Conservation (phyloP, 352 stramenopile species). For the Phytophthora cactorum region DNA sequence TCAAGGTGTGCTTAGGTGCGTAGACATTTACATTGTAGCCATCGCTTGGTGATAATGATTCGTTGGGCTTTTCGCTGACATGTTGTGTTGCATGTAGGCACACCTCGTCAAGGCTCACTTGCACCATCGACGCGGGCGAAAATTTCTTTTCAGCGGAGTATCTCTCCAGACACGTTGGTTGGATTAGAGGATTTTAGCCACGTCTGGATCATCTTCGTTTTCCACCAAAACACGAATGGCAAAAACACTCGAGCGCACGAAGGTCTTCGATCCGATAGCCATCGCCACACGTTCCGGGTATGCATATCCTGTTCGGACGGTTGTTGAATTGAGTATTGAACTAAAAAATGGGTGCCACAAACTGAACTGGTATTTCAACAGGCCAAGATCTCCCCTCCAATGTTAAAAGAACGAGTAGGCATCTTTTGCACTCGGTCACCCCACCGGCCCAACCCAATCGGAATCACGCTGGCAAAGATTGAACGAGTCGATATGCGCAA, state of each 20-base stretch:
- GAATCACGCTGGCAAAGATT: constrained; percentile 91
- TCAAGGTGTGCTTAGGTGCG: constrained; percentile 65
- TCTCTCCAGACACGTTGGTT: constrained; percentile 79
- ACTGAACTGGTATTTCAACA: constrained; percentile 15
- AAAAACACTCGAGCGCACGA: constrained; percentile 74
- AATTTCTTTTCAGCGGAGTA: constrained; percentile 81
- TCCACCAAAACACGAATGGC: constrained; percentile 91
- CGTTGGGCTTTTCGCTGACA: neutral
- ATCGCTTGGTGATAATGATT: too few relatives aligned
- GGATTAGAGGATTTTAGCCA: constrained; percentile 84
- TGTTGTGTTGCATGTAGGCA: constrained; percentile 43
- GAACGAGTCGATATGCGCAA: constrained; percentile 71
- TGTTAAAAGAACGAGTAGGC: constrained; percentile 84
- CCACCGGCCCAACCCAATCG: constrained; percentile 97
- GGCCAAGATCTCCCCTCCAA: constrained; percentile 75
- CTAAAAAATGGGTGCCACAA: neutral
- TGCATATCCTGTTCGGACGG: neutral
- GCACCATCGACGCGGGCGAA: constrained; percentile 70
- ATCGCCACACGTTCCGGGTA: constrained; percentile 73
- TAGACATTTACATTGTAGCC: neutral
- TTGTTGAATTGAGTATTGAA: neutral
- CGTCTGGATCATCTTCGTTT: constrained; percentile 91
- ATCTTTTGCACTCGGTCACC: constrained; percentile 97
- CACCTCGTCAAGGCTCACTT: constrained; percentile 83
- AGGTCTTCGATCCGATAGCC: constrained; percentile 70